Evolutionary conservation across 2,329 filamentous ascomycete genomes (phyloP), one percentile per base, ranked within the genome.

Genomic region (Colletotrichum coccodes): DNA sequence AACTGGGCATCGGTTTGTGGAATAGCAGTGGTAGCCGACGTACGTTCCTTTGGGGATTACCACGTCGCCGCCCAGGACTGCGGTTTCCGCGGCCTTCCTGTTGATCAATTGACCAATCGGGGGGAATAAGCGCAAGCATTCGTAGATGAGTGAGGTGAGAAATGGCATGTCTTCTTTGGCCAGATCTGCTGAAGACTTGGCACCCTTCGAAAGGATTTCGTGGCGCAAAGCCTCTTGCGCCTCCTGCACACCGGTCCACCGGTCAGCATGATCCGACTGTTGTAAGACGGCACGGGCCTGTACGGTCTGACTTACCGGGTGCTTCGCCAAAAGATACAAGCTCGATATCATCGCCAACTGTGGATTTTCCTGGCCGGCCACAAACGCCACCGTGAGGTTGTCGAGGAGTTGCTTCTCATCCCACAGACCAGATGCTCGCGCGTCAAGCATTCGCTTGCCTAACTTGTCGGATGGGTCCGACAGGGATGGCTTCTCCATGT

Each of bases 31-130:
- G 71, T 81, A 83, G 12, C 81, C 81, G 4, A 82, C 71, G 68
- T 79, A 83, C 1, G 79, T 82, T 5, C 77, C 78, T 50, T 71
- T 70, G 1, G 79, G 79, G 16, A 82, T 75, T 3, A 73, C 62
- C n/a, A 82, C 71, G 3, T 77, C 71, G 28, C 74, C 68, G 14
- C 77, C 75, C 16, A 79, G 72, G 2, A 72, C 47, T 6, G 71
- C 70, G 4, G 73, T 56, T 18, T 50, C 61, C 46, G 72, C 70
- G 0, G 79, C 79, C 4, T 79, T 78, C 6, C 84, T 79, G 61
- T 86, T 86, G 71, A 86, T 82, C 47, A 87, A 76, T 66, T 86
- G 84, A 0, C 78, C 81, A 58, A 87, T 81, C 8, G 85, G 84
- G 0, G 85, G 85, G 64, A 82, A 84, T 52, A 87, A 77, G 2